A percentile compares a stretch with the other conserved stretches of the same genome.
phyloP scores from a whole-genome alignment of 495 filamentous ascomycete genomes.

The Darksidea phi region DNA sequence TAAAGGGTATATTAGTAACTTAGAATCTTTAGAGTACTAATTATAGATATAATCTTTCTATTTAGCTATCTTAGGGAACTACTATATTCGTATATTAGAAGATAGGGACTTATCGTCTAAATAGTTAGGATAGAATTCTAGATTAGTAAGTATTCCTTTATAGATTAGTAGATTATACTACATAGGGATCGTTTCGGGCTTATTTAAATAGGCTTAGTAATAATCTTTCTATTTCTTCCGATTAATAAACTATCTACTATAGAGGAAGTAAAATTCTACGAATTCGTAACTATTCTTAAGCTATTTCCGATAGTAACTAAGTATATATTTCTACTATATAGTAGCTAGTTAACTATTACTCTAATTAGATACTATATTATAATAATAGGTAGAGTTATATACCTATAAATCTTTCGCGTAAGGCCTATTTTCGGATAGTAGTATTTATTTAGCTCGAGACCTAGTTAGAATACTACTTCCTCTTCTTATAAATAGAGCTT shows the following conservation, averaged over 20 bases:
- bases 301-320: conserved; percentile 5
- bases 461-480: conserved; percentile 5
- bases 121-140: conserved; percentile 11
- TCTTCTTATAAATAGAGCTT: conserved; percentile 11
- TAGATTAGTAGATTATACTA: conserved; percentile 9
- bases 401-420: not conserved
- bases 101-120: conserved; percentile 11
- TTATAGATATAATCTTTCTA: conserved; percentile 15
- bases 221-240: conserved; percentile 9
- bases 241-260: not conserved
- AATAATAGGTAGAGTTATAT: too few species aligned
- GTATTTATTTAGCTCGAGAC: conserved; percentile 5
- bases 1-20: conserved; percentile 11
- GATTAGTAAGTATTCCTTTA: conserved; percentile 8
- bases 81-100: conserved; percentile 4
- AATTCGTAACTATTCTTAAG: conserved; percentile 5
- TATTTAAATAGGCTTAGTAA: conserved; percentile 13
- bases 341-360: not conserved
- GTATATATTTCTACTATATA: conserved; percentile 4
- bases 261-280: conserved; percentile 9
- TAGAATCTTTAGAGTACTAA: conserved; percentile 17
- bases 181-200: conserved; percentile 9
- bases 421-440: not conserved
- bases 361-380: too few species aligned
- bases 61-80: conserved; percentile 9